phyloP scores from a whole-genome alignment of 345 rosid species.

The Sonneratia alba region DNA sequence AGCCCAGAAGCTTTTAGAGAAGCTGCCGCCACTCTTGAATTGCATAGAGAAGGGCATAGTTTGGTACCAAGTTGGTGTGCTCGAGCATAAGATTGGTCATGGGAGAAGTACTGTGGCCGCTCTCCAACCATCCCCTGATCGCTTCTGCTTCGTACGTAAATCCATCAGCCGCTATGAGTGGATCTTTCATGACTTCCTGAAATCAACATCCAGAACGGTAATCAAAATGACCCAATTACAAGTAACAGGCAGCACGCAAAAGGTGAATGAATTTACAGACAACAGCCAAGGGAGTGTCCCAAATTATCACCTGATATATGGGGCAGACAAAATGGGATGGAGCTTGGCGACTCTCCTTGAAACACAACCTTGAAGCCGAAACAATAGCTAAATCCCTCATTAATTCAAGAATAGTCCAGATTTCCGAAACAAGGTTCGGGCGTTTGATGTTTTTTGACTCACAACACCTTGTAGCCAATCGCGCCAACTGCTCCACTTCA shows the following conservation, averaged over 20 bases:
- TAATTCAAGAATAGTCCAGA: slow-evolving; percentile 40
- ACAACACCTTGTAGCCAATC: slow-evolving; percentile 64
- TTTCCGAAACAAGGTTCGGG: slow-evolving; percentile 50
- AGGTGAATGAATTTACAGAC: neutral
- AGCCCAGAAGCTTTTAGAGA: neutral
- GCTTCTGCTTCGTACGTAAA: slow-evolving; percentile 89
- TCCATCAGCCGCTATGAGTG: slow-evolving; percentile 81
- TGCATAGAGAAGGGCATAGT: slow-evolving; percentile 73
- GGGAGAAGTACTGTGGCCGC: slow-evolving; percentile 75
- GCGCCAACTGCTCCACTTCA: slow-evolving; percentile 46
- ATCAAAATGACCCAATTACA: neutral
- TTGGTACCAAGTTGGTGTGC: slow-evolving; percentile 61
- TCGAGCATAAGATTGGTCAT: slow-evolving; percentile 83
- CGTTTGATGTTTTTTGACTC: slow-evolving; percentile 31
- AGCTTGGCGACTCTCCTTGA: slow-evolving; percentile 34
- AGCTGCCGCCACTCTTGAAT: slow-evolving; percentile 71
- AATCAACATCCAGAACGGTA: neutral
- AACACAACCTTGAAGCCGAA: slow-evolving; percentile 21
- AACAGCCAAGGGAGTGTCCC: neutral
- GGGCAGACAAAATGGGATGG: slow-evolving; percentile 92
- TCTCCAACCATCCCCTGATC: slow-evolving; percentile 71
- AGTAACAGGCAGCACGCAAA: neutral
- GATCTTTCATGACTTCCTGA: slow-evolving; percentile 83
- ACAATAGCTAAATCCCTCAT: slow-evolving; percentile 30
- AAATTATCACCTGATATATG: slow-evolving; percentile 57